phyloP scores from a whole-genome alignment of 163 green algal species.

The Scenedesmus sp. region DNA sequence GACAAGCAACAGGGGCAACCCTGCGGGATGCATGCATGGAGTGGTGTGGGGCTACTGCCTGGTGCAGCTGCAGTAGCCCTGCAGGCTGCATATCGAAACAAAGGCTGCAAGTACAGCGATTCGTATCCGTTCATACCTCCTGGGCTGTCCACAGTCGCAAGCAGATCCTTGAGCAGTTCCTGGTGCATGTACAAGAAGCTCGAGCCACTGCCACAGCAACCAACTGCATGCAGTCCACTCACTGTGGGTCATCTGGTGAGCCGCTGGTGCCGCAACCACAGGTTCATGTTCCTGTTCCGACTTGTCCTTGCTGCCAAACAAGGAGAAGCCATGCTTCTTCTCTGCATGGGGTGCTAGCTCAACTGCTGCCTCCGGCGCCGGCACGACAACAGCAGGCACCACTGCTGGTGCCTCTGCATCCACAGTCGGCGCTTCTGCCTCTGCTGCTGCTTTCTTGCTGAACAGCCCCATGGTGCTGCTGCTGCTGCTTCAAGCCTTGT shows the following conservation, averaged over 20 bases:
- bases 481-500: background rate
- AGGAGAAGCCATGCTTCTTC: background rate
- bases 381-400: background rate
- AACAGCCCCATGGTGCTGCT: slow-evolving; percentile 3
- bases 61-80: background rate
- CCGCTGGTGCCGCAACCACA: background rate
- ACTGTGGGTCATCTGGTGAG: background rate
- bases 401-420: background rate
- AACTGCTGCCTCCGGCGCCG: background rate
- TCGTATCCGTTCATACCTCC: too few species aligned
- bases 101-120: too few species aligned
- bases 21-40: too few species aligned
- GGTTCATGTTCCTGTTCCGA: background rate
- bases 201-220: too few species aligned
- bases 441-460: slow-evolving; percentile 10
- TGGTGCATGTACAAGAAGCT: too few species aligned
- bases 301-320: background rate
- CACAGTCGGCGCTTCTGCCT: background rate
- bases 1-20: background rate
- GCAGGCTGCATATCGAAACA: too few species aligned
- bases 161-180: too few species aligned
- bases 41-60: too few species aligned
- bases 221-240: background rate
- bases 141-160: too few species aligned
- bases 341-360: background rate